phyloP scores from a whole-genome alignment of 495 filamentous ascomycete species.

The Hypoxylon lenormandii region DNA sequence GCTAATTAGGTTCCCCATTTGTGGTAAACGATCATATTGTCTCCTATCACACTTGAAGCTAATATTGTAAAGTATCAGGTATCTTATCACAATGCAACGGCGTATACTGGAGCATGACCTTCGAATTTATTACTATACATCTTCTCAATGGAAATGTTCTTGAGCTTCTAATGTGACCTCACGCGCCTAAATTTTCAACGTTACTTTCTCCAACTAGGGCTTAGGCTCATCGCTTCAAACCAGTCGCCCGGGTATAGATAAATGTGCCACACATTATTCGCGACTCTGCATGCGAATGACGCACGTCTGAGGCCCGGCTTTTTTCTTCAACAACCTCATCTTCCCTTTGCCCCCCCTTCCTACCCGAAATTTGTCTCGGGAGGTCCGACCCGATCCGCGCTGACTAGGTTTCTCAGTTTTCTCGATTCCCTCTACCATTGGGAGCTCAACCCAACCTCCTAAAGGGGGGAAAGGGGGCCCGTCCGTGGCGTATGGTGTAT shows the following conservation, averaged over 20 bases:
- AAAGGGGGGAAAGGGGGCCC: slow-evolving; percentile 10
- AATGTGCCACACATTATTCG: slow-evolving; percentile 35
- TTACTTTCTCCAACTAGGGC: slow-evolving; percentile 45
- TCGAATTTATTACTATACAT: background rate
- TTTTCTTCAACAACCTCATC: slow-evolving; percentile 36
- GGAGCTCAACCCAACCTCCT: background rate
- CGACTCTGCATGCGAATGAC: slow-evolving; percentile 40
- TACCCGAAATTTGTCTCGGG: slow-evolving; percentile 21
- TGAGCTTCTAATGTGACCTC: slow-evolving; percentile 38
- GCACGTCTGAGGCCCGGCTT: slow-evolving; percentile 38
- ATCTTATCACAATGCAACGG: slow-evolving; percentile 5
- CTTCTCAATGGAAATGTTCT: slow-evolving; percentile 38
- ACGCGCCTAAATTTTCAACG: slow-evolving; percentile 39
- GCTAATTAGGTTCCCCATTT: background rate
- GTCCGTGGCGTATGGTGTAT: slow-evolving; percentile 14
- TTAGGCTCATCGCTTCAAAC: slow-evolving; percentile 36
- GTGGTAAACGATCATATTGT: background rate
- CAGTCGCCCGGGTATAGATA: slow-evolving; percentile 46
- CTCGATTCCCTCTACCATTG: slow-evolving; percentile 12
- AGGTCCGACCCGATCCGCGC: slow-evolving; percentile 30
- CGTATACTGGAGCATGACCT: background rate
- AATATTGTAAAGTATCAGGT: too few species aligned
- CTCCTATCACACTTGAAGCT: background rate
- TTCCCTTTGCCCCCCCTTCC: too few species aligned
- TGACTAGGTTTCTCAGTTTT: background rate